Evolutionary conservation across 164 flowering plant species (phyloP).

Genomic region (Dillenia suffruticosa): DNA sequence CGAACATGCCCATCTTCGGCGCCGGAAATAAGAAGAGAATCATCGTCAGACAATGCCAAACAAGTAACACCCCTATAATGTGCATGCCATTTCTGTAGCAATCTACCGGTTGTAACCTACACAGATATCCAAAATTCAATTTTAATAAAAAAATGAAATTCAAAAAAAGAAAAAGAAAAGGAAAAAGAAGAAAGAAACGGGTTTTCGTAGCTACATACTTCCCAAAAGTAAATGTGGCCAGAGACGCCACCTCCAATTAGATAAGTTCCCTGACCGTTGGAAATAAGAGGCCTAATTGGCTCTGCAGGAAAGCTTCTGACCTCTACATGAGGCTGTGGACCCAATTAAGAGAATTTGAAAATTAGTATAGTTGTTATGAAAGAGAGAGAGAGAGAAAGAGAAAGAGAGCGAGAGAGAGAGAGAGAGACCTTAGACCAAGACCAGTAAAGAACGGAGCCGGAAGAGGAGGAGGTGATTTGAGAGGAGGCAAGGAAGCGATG

Average conservation of each 20-base stretch:
- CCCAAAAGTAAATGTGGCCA: constrained; percentile 82
- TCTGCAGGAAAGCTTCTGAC: constrained; percentile 84
- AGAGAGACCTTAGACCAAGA: constrained; percentile 72
- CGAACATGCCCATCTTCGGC: constrained; percentile 74
- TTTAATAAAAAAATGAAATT: neutral
- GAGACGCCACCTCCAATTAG: constrained; percentile 75
- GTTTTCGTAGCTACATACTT: constrained; percentile 29
- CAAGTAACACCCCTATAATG: constrained; percentile 79
- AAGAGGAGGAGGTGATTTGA: constrained; percentile 52
- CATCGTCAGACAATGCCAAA: constrained; percentile 65
- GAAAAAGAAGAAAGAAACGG: neutral
- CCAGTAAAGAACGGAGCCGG: constrained; percentile 77
- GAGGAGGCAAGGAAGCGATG: constrained; percentile 69
- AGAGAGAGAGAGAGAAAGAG: neutral
- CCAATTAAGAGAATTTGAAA: neutral
- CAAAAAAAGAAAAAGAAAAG: neutral
- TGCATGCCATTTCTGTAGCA: constrained; percentile 80
- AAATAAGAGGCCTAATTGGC: constrained; percentile 60
- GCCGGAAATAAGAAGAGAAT: constrained; percentile 73
- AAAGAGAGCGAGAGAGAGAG: neutral
- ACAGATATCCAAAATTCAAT: neutral
- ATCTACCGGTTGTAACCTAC: constrained; percentile 73
- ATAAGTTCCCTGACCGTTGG: constrained; percentile 64
- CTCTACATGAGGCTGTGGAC: constrained; percentile 63
- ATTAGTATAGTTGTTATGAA: neutral